Base-by-base conservation (phyloP, 2,329 filamentous ascomycete genomes). In the Fusarium austroafricanum region DNA sequence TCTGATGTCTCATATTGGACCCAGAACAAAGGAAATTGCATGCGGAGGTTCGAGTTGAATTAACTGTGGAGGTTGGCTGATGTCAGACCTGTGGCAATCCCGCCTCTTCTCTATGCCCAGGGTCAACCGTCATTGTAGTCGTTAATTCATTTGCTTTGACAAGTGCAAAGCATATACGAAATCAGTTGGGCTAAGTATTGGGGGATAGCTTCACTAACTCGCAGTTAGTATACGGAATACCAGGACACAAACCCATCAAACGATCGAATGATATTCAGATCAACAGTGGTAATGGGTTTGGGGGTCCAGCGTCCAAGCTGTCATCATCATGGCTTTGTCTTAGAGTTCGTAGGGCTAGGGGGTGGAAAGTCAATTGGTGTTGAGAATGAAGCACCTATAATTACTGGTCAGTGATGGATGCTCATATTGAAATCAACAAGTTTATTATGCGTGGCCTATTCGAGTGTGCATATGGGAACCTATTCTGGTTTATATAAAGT, bases 1-100 rank as follows among this genome's bases (percentile, higher is more conserved):
- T 46, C 35, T 29, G 20, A 46, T 26, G 28, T 28, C 43, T 53
- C 35, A 44, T 46, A 26, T 31, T 46, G 29, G 18, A 49, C 29
- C 39, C 51, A 61, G 60, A 50, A 46, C 18, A 39, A 43, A 42
- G 61, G 65, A 68, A 69, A 69, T 69, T 69, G 55, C 58, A 18
- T 67, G 58, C 63, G 42, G 53, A 63, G 44, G 26, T 43, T 69
- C 53, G 33, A 53, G 46, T 43, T 69, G 66, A 35, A 61, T 61
- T 59, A 63, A 42, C 31, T 67, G 39, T 52, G 42, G 46, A 53
- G 47, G 61, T 46, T 66, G 55, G 47, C 40, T 49, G 39, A 31
- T 40, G 21, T 49, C 55, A 38, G 28, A 31, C 49, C 50, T 55
- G 51, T 20, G 20, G 37, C 43, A 29, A 21, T 28, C 18, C 33